Percentiles rank a stretch among this genome's conserved stretches.
phyloP scores from a whole-genome alignment of 2,329 filamentous ascomycete species.

The Colletotrichum caudatum region DNA sequence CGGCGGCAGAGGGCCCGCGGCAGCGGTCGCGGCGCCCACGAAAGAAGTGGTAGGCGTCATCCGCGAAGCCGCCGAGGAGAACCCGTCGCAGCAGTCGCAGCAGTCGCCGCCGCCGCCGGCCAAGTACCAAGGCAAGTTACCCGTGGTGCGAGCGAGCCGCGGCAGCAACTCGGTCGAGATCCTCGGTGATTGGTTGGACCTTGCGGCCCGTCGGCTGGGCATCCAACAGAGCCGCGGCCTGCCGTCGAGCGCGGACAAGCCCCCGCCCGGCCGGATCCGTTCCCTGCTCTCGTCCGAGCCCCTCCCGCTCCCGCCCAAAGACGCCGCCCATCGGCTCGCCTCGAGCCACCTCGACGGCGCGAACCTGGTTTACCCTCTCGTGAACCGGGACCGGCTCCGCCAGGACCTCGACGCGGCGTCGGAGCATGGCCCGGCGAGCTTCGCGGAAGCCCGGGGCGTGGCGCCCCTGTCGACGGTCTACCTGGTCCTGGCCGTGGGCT shows the following conservation, averaged over 20 bases:
- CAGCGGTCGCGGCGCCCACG: not conserved
- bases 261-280: not conserved
- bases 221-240: slow-evolving; percentile 28
- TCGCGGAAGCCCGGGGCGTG: slow-evolving; percentile 19
- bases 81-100: not conserved
- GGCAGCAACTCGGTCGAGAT: slow-evolving; percentile 37
- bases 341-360: slow-evolving; percentile 26
- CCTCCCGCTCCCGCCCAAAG: slow-evolving; percentile 14
- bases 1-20: not conserved
- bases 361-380: slow-evolving; percentile 27
- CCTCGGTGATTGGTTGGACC: slow-evolving; percentile 35
- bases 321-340: slow-evolving; percentile 12
- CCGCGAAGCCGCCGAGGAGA: not conserved
- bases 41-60: not conserved
- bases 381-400: slow-evolving; percentile 19
- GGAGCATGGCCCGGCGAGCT: slow-evolving; percentile 1
- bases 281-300: slow-evolving; percentile 21
- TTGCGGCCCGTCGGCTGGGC: slow-evolving; percentile 31
- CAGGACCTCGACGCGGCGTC: slow-evolving; percentile 23
- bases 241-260: not conserved
- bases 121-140: slow-evolving; percentile 36
- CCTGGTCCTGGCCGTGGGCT: slow-evolving; percentile 25
- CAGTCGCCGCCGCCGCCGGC: not conserved
- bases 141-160: slow-evolving; percentile 33
- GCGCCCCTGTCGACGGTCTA: slow-evolving; percentile 20